Evolutionary conservation across 352 stramenopile genomes (phyloP).

Genomic region (Phytophthora sojae): DNA sequence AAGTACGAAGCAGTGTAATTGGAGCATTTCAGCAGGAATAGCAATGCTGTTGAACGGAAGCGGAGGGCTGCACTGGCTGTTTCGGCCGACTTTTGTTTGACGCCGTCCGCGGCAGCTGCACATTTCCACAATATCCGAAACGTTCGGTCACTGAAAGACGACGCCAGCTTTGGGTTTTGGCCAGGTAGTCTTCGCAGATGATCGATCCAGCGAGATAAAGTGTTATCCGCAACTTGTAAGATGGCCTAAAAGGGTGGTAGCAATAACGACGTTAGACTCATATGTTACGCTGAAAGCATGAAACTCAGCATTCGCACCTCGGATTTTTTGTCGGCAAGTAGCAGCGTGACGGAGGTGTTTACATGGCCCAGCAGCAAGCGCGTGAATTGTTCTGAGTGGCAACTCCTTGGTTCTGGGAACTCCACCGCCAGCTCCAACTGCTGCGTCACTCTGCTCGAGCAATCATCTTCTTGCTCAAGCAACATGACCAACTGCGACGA

Average conservation of each 20-base stretch:
- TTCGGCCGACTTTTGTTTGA: constrained; percentile 22
- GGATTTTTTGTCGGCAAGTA: constrained; percentile 41
- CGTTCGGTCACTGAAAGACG: constrained; percentile 67
- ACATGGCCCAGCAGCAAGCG: constrained; percentile 56
- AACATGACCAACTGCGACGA: constrained; percentile 21
- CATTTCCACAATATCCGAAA: constrained; percentile 83
- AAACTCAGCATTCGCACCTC: constrained; percentile 29
- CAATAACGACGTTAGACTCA: neutral
- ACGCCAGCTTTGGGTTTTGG: constrained; percentile 59
- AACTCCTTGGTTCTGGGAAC: constrained; percentile 51
- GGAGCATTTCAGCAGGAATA: constrained; percentile 74
- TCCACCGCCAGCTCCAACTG: constrained; percentile 30
- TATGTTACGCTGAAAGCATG: neutral
- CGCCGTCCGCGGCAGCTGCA: constrained; percentile 42
- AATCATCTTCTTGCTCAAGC: neutral
- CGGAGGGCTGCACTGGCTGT: constrained; percentile 34
- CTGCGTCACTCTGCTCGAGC: constrained; percentile 1
- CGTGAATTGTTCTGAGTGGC: constrained; percentile 55
- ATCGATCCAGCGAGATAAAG: constrained; percentile 58
- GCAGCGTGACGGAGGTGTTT: constrained; percentile 48
- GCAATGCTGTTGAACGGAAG: constrained; percentile 57
- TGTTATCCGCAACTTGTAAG: constrained; percentile 27
- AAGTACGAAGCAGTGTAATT: constrained; percentile 67
- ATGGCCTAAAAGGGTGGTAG: constrained; percentile 30
- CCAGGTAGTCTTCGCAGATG: constrained; percentile 51